Percentiles rank a stretch among this genome's conserved stretches.
These are phyloP conservation scores for Podospora conica DNA, from an alignment of 495 filamentous ascomycete species.

Conservation along the genomic window DNA sequence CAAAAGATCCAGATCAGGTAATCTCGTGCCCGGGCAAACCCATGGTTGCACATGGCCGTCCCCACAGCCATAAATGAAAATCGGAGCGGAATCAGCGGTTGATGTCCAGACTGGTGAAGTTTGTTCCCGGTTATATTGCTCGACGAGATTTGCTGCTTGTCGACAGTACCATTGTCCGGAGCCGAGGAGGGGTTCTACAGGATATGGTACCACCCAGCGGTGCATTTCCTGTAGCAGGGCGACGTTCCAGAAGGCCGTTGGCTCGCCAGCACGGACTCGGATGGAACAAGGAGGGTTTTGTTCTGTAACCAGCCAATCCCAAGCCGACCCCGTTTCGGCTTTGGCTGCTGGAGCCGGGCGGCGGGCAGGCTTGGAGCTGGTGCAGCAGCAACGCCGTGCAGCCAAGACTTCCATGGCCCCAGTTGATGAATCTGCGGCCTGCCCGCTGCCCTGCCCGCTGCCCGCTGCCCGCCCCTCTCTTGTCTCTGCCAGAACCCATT, in stretches of 20 bases:
- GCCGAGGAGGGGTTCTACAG: constrained; percentile 4
- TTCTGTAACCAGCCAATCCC: constrained; percentile 11
- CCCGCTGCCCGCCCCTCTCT: constrained; percentile 7
- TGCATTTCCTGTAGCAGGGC: constrained; percentile 1
- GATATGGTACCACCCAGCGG: background rate
- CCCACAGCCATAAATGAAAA: constrained; percentile 11
- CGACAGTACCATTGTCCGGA: background rate
- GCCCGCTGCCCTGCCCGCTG: no score
- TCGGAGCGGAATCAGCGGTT: constrained; percentile 9
- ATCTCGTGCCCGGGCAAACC: background rate
- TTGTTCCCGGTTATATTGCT: constrained; percentile 24
- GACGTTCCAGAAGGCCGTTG: constrained; percentile 17
- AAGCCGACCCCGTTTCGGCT: constrained; percentile 15
- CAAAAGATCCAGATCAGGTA: background rate
- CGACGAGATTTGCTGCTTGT: constrained; percentile 15
- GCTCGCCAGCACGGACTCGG: constrained; percentile 1
- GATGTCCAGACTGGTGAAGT: constrained; percentile 10
- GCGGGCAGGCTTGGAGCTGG: no score
- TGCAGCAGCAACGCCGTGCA: no score
- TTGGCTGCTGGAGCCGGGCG: constrained; percentile 3
- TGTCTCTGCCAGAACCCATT: constrained; percentile 21
- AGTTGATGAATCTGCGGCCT: no score
- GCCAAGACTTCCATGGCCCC: constrained; percentile 18
- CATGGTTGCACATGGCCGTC: background rate
- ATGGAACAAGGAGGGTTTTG: constrained; percentile 5